Conservation (phyloP, 768 basidiomycete genomes). For the Lentinula lateritia region DNA sequence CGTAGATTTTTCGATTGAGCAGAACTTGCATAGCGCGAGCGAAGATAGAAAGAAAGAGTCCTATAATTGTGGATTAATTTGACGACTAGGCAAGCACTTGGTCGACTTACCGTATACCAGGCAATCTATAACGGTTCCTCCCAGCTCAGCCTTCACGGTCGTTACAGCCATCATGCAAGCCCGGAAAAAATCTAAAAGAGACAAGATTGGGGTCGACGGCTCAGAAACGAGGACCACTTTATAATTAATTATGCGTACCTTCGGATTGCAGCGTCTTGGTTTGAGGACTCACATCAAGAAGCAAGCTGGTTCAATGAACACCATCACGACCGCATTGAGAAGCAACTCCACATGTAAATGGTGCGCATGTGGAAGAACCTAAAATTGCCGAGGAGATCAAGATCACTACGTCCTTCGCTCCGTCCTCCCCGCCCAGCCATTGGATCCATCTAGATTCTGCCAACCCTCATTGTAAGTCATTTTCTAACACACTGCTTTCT, state of each 20-base stretch:
- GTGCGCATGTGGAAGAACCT: no score
- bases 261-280: background rate
- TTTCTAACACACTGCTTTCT: no score
- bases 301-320: no score
- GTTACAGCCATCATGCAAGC: background rate
- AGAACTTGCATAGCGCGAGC: background rate
- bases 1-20: background rate
- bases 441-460: background rate
- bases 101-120: background rate
- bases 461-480: conserved; percentile 17
- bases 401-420: background rate
- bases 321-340: no score
- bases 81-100: background rate
- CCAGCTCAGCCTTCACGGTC: background rate
- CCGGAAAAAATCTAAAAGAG: background rate
- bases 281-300: no score
- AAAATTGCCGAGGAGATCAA: no score
- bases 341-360: no score
- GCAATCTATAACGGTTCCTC: background rate
- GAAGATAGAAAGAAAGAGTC: conserved; percentile 3
- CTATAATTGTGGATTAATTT: background rate
- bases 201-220: background rate
- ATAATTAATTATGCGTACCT: background rate
- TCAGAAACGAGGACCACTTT: background rate
- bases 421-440: no score